Evolutionary conservation across 257 asterid species (phyloP).

Genomic region (Jacaranda copaia): DNA sequence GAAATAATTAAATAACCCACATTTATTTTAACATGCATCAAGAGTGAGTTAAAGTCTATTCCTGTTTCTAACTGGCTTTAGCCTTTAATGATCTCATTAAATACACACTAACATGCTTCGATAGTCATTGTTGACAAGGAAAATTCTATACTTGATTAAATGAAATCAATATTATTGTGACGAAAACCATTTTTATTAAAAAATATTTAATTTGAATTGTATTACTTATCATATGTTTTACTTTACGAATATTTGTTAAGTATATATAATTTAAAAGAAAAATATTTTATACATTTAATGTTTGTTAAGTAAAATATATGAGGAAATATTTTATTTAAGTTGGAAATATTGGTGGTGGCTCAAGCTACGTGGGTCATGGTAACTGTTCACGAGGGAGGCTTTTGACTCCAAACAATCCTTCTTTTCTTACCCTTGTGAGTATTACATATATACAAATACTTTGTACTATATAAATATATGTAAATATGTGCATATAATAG

Average conservation of each 20-base stretch:
- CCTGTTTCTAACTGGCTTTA: not conserved
- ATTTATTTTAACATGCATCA: constrained; percentile 5
- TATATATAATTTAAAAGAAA: no score
- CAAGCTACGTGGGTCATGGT: constrained; percentile 38
- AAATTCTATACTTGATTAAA: no score
- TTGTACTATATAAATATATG: not conserved
- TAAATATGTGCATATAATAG: not conserved
- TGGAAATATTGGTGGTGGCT: constrained; percentile 59
- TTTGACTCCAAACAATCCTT: constrained; percentile 50
- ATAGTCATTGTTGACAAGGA: no score
- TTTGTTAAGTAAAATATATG: no score
- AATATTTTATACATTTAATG: no score
- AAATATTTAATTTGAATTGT: no score
- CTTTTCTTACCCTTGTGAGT: constrained; percentile 39
- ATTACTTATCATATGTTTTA: no score
- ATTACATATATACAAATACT: not conserved
- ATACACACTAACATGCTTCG: not conserved
- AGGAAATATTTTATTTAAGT: constrained; percentile 33
- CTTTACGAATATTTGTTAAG: no score
- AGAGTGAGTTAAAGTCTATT: not conserved
- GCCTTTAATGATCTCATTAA: constrained; percentile 16
- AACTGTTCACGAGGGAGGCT: constrained; percentile 47
- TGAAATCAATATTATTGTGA: no score
- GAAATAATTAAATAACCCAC: not conserved
- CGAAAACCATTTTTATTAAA: no score